Evolutionary conservation across 1,284 basidiomycete species (phyloP), one percentile per base, ranked within the genome.

Genomic region (Ceratobasidium sp.): DNA sequence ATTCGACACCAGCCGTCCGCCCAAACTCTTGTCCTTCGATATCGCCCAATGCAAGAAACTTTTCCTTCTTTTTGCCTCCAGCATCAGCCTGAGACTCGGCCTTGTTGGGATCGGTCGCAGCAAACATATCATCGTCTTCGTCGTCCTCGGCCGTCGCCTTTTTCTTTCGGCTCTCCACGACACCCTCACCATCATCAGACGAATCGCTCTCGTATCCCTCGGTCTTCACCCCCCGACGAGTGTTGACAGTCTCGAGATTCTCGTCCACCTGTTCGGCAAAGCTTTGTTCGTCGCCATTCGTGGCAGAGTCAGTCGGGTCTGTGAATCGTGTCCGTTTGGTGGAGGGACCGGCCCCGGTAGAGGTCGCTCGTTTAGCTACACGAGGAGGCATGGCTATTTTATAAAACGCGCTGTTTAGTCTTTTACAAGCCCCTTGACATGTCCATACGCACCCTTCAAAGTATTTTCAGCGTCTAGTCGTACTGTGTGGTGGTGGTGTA

Each of bases 131-230:
- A 79, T 96, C 94, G 61, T 94, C 90, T 72, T 86, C 84, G 50
- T 82, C 82, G 1, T 79, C 83, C 26, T 83, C 87, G 0, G 84
- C 85, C 9, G 81, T 85, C 28, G 79, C 82, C 3, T 80, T 82
- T 21, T 77, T 82, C 79, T 89, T 87, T 71, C 93, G 85, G 78
- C 90, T 92, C 23, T 84, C 84, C 16, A 95, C 94, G 39, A 96
- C 93, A 23, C 93, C 92, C 79, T 96, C 95, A 6, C 93, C 94
- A 75, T 96, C 94, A 77, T 95, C 93, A 67, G 89, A 95, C 1
- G 94, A 96, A 80, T 98, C 96, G 0, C 93, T 95, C 5, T 95
- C 95, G 79, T 97, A 98, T 2, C 96, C 96, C 67, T 94, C 93
- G 30, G 87, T 91, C 78, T 90, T 91, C 71, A 96, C 87, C 83